phyloP scores from a whole-genome alignment of 441 rosid species.

The Erysimum cheiri region DNA sequence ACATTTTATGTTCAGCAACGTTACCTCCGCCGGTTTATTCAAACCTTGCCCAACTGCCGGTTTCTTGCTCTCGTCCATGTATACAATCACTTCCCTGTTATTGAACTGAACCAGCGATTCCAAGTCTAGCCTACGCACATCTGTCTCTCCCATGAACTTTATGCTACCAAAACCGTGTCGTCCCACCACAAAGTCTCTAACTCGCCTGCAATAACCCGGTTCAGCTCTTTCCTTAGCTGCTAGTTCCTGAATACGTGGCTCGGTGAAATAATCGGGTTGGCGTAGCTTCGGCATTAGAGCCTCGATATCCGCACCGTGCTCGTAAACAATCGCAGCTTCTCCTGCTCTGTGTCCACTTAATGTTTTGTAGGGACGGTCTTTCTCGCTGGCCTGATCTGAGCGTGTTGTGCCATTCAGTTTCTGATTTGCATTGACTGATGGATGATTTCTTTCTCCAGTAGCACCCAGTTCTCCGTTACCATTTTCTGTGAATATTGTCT shows the following conservation, averaged over 20 bases:
- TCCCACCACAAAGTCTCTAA: conserved; percentile 85
- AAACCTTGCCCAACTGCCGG: conserved; percentile 95
- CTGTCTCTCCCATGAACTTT: conserved; percentile 88
- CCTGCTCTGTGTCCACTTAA: conserved; percentile 81
- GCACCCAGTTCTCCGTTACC: conserved; percentile 48
- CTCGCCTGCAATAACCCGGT: conserved; percentile 76
- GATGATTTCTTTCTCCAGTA: conserved; percentile 56
- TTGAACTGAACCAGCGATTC: conserved; percentile 86
- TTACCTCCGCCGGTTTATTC: conserved; percentile 93
- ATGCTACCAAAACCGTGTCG: conserved; percentile 89
- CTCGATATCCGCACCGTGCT: conserved; percentile 90
- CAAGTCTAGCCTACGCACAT: conserved; percentile 82
- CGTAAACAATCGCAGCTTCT: conserved; percentile 88
- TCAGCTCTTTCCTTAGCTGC: conserved; percentile 90
- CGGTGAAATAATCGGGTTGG: conserved; percentile 81
- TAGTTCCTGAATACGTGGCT: conserved; percentile 86
- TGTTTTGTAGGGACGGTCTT: conserved; percentile 65
- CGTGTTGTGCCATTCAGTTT: conserved; percentile 64
- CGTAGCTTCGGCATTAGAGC: conserved; percentile 88
- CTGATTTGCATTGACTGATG: conserved; percentile 49
- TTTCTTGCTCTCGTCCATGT: conserved; percentile 89
- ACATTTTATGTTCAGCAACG: conserved; percentile 91
- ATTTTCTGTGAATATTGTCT: conserved; percentile 56
- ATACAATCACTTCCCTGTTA: conserved; percentile 88
- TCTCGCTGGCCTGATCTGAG: conserved; percentile 54